Percentiles rank a stretch among this genome's conserved stretches.
Evolutionary conservation across 176 grass and related monocot species (phyloP).

Genomic region (Rhipidocladum racemiflorum): DNA sequence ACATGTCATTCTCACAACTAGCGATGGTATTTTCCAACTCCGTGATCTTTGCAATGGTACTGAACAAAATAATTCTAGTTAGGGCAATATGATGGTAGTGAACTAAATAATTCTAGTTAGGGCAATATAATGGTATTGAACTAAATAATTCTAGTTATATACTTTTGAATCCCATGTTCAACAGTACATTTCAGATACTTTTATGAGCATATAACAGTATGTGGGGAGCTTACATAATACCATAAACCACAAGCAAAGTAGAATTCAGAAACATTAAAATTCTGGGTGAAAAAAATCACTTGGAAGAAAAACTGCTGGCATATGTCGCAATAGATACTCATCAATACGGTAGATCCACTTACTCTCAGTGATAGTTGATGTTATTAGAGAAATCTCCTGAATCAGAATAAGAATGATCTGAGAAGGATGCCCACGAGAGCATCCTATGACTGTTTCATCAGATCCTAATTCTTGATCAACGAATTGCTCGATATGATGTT

Average conservation of each 20-base stretch:
- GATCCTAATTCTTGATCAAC: conserved; percentile 42
- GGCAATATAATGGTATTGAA: too few relatives aligned
- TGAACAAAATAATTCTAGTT: too few relatives aligned
- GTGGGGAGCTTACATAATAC: background rate
- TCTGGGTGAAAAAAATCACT: background rate
- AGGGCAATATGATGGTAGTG: too few relatives aligned
- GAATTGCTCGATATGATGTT: conserved; percentile 40
- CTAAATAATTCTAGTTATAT: background rate
- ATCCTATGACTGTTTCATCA: conserved; percentile 66
- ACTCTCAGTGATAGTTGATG: conserved; percentile 69
- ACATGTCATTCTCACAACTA: too few relatives aligned
- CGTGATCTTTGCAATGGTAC: too few relatives aligned
- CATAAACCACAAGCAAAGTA: conserved; percentile 7
- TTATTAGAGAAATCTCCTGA: conserved; percentile 76
- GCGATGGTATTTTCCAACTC: too few relatives aligned
- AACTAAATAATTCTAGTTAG: too few relatives aligned
- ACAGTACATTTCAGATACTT: background rate
- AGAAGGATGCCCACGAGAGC: conserved; percentile 78
- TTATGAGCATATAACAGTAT: background rate
- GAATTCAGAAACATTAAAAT: conserved; percentile 3
- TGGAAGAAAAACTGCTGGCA: background rate
- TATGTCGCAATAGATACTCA: background rate
- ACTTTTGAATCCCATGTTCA: background rate
- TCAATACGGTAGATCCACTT: conserved; percentile 46
- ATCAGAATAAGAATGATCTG: conserved; percentile 85